Evolutionary conservation across 768 basidiomycete species (phyloP).

Genomic region (Kwoniella botswanensis): DNA sequence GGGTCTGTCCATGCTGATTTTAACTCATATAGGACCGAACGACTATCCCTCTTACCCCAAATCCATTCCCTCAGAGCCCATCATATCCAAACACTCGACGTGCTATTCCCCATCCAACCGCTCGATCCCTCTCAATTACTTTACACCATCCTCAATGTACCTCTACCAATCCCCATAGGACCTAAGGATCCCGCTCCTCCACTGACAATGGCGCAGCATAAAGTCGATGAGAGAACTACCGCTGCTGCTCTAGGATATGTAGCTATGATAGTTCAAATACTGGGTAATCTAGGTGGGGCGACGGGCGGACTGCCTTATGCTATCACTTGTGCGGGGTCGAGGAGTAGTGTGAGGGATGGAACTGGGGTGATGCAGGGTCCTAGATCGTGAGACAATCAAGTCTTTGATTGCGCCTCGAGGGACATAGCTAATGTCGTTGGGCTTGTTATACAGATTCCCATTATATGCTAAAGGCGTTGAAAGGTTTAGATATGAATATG

Average conservation of each 20-base stretch:
- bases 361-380: conserved; percentile 96
- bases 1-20: neutral
- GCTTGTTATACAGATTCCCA: conserved; percentile 65
- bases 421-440: conserved; percentile 59
- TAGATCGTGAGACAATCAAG: conserved; percentile 73
- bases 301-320: conserved; percentile 80
- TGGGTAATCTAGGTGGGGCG: conserved; percentile 68
- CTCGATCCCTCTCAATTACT: conserved; percentile 81
- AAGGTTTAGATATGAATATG: conserved; percentile 96
- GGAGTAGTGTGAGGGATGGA: conserved; percentile 87
- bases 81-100: conserved; percentile 70
- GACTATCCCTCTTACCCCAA: conserved; percentile 62
- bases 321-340: conserved; percentile 84
- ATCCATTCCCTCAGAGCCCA: conserved; percentile 61
- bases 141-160: conserved; percentile 81
- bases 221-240: conserved; percentile 74
- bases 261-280: conserved; percentile 80
- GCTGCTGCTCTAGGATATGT: conserved; percentile 90
- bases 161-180: conserved; percentile 84
- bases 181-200: conserved; percentile 83
- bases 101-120: conserved; percentile 88
- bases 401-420: neutral
- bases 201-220: conserved; percentile 63
- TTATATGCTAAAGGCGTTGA: conserved; percentile 93
- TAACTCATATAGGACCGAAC: conserved; percentile 61